Conservation (phyloP, 1,139 yeast genomes). For the Blastobotrys persicus region DNA sequence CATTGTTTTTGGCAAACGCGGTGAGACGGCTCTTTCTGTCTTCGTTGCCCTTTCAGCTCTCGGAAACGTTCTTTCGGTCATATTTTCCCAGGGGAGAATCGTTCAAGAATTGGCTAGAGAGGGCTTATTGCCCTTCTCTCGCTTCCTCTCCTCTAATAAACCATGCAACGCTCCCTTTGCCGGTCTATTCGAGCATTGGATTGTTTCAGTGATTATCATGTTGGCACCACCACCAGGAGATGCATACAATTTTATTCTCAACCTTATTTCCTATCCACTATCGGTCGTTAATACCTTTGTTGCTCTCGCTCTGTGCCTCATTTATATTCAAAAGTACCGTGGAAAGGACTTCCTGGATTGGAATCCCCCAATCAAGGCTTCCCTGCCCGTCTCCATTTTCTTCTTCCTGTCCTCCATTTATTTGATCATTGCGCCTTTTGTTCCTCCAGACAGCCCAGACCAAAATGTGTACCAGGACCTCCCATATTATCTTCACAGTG, state of each 20-base stretch:
- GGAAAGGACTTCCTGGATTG: constrained; percentile 50
- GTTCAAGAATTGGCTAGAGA: constrained; percentile 73
- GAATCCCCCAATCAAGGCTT: constrained; percentile 74
- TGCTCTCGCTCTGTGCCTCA: constrained; percentile 67
- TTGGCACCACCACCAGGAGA: constrained; percentile 73
- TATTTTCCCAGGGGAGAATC: constrained; percentile 74
- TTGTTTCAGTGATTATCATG: constrained; percentile 53
- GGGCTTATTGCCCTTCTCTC: constrained; percentile 67
- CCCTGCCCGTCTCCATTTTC: constrained; percentile 59
- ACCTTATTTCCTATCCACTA: constrained; percentile 73
- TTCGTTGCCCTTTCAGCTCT: constrained; percentile 71
- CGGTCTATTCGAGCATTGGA: constrained; percentile 54
- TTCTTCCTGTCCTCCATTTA: constrained; percentile 69
- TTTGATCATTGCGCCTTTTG: constrained; percentile 74
- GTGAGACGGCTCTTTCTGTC: constrained; percentile 67
- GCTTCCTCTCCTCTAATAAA: constrained; percentile 50
- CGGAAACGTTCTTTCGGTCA: constrained; percentile 76
- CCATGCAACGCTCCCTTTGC: constrained; percentile 58
- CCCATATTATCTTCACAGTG: constrained; percentile 82
- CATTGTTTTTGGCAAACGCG: constrained; percentile 65
- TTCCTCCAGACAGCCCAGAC: constrained; percentile 62
- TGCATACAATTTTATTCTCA: constrained; percentile 71
- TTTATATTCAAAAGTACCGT: constrained; percentile 48
- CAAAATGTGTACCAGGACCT: constrained; percentile 62
- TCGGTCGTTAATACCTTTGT: constrained; percentile 69